Base-by-base conservation (phyloP, 352 stramenopile species). In the Salisapilia sapeloensis region DNA sequence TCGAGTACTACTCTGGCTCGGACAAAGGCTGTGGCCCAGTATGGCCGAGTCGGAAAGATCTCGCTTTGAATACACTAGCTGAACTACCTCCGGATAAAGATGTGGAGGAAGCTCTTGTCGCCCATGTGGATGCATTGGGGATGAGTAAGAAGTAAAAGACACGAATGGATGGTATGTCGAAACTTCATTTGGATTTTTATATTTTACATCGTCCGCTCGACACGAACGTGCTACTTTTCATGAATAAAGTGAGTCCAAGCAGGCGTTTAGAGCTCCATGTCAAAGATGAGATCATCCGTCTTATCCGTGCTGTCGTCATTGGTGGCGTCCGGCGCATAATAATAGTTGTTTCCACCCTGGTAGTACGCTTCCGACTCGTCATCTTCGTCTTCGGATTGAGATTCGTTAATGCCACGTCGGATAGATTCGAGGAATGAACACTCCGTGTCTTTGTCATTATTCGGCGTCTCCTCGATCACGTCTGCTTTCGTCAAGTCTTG, bases 1-100 rank as follows among this genome's bases (percentile, higher is more conserved):
- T 85, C 21, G 60, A 79, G 38, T 85, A 85, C 26, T 85, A 83
- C 44, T 85, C 70, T 5, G 70, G 70, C 1, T 63, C 61, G 0
- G 70, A 85, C 38, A 70, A 70, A 16, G 70, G 70, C 17, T 85
- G 70, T 29, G 58, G 62, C 0, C 66, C 66, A 2, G 60, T 82
- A 46, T 82, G 65, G 65, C 65, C 62, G 12, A 70, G 60, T 11
- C 65, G 65, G 0, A 49, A 56, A 5, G 62, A 82, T 14, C 35
- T 82, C 4, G 65, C 65, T 2, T 41, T 39, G 12, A 43, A 52
- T n/a, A 77, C 65, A 12, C 42, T 82, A 2, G 59, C 47, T 15
- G 65, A 62, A 1, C 33, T 82, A 11, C 61, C 65, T 13, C 24
- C 10, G 24, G 24, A 3, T 0, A 40, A 47, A 9, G 51, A 67